Evolutionary conservation across 2,329 filamentous ascomycete genomes (phyloP).

Genomic region (Colletotrichum incanum): DNA sequence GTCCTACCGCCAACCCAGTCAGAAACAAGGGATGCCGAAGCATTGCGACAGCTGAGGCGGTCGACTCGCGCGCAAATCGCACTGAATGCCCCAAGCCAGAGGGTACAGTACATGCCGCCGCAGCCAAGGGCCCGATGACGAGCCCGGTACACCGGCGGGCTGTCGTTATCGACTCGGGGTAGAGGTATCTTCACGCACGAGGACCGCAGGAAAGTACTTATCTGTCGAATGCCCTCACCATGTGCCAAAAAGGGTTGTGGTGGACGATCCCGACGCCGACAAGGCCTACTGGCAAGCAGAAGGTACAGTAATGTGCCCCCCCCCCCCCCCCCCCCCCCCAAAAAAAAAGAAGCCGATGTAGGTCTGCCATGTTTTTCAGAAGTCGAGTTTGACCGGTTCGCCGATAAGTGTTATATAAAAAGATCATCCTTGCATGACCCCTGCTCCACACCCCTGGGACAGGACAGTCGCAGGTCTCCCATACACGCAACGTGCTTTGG

Average conservation of each 20-base stretch:
- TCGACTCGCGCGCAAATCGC: conserved; percentile 2
- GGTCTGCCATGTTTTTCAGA: no score
- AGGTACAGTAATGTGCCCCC: no score
- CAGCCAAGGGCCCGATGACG: conserved; percentile 16
- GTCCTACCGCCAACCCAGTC: not conserved
- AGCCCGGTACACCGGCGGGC: conserved; percentile 5
- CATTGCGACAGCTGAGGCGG: conserved; percentile 1
- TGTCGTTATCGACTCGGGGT: not conserved
- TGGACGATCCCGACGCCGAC: conserved; percentile 12
- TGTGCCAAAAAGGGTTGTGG: not conserved
- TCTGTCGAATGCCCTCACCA: not conserved
- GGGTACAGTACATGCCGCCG: not conserved
- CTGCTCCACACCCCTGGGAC: not conserved
- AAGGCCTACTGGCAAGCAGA: not conserved
- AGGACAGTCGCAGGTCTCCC: not conserved
- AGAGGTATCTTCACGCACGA: not conserved
- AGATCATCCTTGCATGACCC: not conserved
- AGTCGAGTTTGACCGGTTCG: no score
- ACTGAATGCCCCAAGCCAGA: not conserved
- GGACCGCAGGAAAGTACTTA: not conserved
- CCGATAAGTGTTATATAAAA: not conserved
- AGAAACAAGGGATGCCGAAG: conserved; percentile 4
- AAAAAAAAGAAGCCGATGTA: no score
- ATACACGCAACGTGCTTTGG: conserved; percentile 25
- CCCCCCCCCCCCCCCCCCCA: no score